Conservation (phyloP, 306 rosid genomes). For the Cicer cuneatum region DNA sequence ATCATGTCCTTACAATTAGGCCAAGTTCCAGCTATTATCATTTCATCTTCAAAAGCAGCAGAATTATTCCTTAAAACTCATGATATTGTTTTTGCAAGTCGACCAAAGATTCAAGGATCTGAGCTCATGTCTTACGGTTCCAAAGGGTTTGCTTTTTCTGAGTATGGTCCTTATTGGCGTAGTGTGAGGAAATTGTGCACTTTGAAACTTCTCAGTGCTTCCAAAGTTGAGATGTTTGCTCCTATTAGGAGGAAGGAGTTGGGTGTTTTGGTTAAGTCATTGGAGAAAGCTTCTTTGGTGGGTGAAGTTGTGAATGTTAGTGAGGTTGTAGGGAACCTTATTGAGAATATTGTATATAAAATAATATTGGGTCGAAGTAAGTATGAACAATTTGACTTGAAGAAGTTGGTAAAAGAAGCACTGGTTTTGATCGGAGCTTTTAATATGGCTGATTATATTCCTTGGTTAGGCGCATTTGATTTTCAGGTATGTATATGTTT, state of each 20-base stretch:
- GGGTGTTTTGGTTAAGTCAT: neutral
- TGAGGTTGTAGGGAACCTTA: constrained; percentile 2
- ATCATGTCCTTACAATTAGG: no score
- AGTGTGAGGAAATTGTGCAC: neutral
- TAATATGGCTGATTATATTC: constrained; percentile 12
- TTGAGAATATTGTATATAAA: neutral
- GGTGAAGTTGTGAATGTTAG: no score
- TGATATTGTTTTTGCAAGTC: no score
- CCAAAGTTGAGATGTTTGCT: no score
- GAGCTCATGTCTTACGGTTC: neutral
- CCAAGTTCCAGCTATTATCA: no score
- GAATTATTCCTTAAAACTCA: no score
- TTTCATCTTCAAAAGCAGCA: no score
- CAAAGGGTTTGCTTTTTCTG: no score
- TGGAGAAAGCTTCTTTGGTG: neutral
- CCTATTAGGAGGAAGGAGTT: constrained; percentile 13
- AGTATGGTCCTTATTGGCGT: neutral
- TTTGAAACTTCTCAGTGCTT: no score
- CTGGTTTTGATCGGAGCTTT: neutral
- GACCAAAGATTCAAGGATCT: no score
- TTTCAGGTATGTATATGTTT: neutral
- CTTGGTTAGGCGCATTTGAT: no score
- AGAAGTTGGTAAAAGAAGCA: neutral
- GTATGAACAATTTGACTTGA: neutral
- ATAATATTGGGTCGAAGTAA: constrained; percentile 5